A percentile compares a stretch with the other conserved stretches of the same genome.
Evolutionary conservation across 345 rosid species (phyloP).

Genomic region (Capsella bursapastoris): DNA sequence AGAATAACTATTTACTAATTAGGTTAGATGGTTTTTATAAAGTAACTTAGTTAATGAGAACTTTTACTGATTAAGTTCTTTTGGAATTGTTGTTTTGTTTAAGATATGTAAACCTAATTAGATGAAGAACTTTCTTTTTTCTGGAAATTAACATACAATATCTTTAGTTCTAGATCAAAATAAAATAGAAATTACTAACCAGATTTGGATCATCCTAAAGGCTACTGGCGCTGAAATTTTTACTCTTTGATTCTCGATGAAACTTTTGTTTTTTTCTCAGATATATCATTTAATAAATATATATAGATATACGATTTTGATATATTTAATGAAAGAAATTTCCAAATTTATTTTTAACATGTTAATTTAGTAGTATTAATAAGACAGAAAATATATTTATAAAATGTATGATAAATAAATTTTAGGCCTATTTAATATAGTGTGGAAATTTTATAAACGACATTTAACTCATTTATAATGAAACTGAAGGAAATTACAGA

Average conservation of each 20-base stretch:
- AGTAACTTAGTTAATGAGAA: background rate
- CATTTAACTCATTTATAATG: no score
- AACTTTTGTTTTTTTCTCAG: no score
- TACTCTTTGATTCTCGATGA: background rate
- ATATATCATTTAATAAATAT: no score
- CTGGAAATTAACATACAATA: background rate
- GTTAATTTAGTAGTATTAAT: no score
- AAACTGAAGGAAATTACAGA: background rate
- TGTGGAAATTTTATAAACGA: no score
- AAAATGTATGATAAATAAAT: no score
- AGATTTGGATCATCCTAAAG: constrained; percentile 9
- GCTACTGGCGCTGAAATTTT: constrained; percentile 21
- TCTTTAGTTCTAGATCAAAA: background rate
- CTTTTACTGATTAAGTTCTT: background rate
- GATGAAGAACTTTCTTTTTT: background rate
- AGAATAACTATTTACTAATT: background rate
- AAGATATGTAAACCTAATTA: background rate
- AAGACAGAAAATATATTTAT: no score
- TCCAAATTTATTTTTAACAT: no score
- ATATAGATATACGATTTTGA: no score
- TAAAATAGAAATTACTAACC: background rate
- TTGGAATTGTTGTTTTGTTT: background rate
- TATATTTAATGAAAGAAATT: no score
- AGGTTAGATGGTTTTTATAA: background rate
- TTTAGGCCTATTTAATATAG: no score